Percentiles rank a stretch among this genome's conserved stretches.
phyloP scores from a whole-genome alignment of 495 filamentous ascomycete genomes.

The Saxophila tyrrhenica region DNA sequence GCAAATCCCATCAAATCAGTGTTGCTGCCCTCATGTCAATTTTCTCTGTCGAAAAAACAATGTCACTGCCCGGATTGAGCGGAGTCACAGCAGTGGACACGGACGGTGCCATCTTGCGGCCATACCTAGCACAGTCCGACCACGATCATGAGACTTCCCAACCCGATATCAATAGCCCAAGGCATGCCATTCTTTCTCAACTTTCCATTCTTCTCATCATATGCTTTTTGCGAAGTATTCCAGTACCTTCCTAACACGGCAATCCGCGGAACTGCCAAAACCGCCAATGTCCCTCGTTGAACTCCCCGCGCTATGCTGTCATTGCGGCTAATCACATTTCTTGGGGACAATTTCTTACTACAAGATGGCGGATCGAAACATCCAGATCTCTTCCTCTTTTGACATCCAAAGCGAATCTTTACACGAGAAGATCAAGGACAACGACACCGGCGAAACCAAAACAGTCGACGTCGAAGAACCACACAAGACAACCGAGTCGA shows the following conservation, averaged over 20 bases:
- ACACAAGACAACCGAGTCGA: not conserved
- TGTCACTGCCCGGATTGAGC: too few relatives aligned
- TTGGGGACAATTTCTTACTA: not conserved
- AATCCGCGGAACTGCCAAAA: not conserved
- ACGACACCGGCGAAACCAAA: constrained; percentile 5
- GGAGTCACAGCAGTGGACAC: too few relatives aligned
- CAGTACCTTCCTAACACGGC: not conserved
- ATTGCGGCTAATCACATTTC: not conserved
- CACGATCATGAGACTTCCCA: too few relatives aligned
- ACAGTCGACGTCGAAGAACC: constrained; percentile 1
- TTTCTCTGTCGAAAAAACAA: too few relatives aligned
- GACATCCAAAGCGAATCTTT: constrained; percentile 8
- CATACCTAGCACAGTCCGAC: too few relatives aligned
- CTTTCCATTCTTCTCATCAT: too few relatives aligned
- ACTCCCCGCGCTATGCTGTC: not conserved
- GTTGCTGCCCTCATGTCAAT: too few relatives aligned
- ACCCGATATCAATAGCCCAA: too few relatives aligned
- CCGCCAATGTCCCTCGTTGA: not conserved
- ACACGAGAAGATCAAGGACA: constrained; percentile 3
- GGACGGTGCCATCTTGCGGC: too few relatives aligned
- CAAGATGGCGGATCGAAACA: not conserved
- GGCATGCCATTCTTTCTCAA: too few relatives aligned
- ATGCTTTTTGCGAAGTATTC: too few relatives aligned
- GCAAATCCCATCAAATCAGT: too few relatives aligned
- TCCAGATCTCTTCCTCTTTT: constrained; percentile 10